phyloP scores from a whole-genome alignment of 2,329 filamentous ascomycete genomes.

The Bisporella sp. region DNA sequence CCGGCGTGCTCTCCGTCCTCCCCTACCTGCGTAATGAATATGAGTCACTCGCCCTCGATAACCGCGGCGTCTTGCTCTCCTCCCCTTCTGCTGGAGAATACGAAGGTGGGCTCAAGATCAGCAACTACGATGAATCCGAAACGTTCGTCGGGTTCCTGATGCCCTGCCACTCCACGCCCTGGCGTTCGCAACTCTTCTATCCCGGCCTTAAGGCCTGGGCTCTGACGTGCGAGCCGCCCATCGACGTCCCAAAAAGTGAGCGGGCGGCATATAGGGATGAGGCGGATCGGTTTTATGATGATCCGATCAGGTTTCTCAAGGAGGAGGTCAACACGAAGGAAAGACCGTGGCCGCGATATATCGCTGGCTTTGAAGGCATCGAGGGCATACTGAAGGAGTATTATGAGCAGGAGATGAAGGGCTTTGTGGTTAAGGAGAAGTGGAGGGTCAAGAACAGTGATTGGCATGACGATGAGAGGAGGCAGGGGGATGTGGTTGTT shows the following conservation, averaged over 20 bases:
- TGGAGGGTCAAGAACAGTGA: conserved; percentile 55
- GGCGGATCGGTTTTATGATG: conserved; percentile 80
- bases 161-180: conserved; percentile 94
- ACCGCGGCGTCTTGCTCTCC: conserved; percentile 26
- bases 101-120: conserved; percentile 1
- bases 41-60: conserved; percentile 45
- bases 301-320: conserved; percentile 51
- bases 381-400: conserved; percentile 40
- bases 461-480: conserved; percentile 55
- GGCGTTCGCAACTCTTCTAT: conserved; percentile 81
- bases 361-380: conserved; percentile 55
- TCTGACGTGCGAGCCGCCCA: conserved; percentile 81
- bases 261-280: conserved; percentile 74
- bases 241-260: conserved; percentile 57
- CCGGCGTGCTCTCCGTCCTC: conserved; percentile 69
- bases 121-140: conserved; percentile 6
- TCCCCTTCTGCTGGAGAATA: conserved; percentile 10
- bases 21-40: conserved; percentile 70
- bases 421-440: conserved; percentile 36
- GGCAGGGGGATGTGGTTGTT: conserved; percentile 49
- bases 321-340: conserved; percentile 20
- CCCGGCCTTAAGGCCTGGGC: conserved; percentile 72
- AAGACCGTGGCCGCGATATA: conserved; percentile 46
- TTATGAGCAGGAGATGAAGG: conserved; percentile 34
- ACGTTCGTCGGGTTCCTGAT: conserved; percentile 77